Percentiles rank a stretch among this genome's conserved stretches.
phyloP scores from a whole-genome alignment of 2,329 filamentous ascomycete genomes.

The Dryadomyces quercivorus region DNA sequence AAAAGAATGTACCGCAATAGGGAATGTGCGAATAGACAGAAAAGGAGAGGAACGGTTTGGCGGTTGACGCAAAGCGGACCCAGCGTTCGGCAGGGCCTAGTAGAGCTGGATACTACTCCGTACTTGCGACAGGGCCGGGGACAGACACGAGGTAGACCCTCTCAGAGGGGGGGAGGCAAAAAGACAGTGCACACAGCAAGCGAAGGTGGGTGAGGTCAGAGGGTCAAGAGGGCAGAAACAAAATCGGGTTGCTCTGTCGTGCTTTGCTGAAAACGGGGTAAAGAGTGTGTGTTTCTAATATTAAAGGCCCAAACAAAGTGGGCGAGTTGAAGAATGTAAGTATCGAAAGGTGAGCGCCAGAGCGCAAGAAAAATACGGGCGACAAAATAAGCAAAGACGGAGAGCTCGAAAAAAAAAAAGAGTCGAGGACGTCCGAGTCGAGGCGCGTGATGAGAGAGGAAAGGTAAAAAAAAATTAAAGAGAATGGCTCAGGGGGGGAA shows the following conservation, averaged over 20 bases:
- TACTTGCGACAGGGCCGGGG: too few relatives aligned
- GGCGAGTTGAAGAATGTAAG: background rate
- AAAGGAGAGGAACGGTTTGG: constrained; percentile 7
- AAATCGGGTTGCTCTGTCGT: background rate
- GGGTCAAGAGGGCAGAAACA: background rate
- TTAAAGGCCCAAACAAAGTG: background rate
- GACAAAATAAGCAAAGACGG: background rate
- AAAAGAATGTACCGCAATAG: background rate
- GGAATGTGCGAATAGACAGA: background rate
- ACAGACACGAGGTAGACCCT: background rate
- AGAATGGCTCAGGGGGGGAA: constrained; percentile 2
- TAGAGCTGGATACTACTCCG: background rate
- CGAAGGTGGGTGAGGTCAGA: background rate
- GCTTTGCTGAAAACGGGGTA: background rate
- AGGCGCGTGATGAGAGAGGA: background rate
- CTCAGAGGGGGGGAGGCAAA: background rate
- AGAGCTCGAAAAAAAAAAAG: background rate
- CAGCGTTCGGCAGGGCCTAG: background rate
- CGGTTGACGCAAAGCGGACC: background rate
- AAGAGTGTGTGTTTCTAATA: background rate
- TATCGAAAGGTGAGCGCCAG: background rate
- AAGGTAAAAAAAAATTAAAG: background rate
- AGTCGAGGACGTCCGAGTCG: too few relatives aligned
- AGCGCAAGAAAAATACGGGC: too few relatives aligned
- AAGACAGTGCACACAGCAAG: background rate